Base-by-base conservation (phyloP, 2,329 filamentous ascomycete genomes). In the Lachnellula arida region DNA sequence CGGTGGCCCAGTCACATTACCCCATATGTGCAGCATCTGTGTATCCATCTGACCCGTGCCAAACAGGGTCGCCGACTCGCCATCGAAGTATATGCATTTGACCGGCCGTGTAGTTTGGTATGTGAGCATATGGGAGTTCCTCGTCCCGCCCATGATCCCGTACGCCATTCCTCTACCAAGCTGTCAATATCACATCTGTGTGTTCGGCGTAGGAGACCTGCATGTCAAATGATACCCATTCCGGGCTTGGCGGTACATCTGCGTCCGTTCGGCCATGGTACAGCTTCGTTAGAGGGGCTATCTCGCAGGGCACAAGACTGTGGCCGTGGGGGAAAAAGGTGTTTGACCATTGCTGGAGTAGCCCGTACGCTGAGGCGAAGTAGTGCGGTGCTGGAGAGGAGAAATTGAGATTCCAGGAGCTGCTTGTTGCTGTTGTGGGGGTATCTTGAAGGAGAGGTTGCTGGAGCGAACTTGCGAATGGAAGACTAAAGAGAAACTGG, bases 211-310 rank as follows among this genome's bases (percentile, higher is more conserved):
- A 28, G 25, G 17, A 32, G 43, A 49, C 68, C 62, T 63, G 70
- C 63, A 76, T 68, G 62, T 80, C 78, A 59, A 81, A 76, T 5
- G 77, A 75, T 22, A 80, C 67, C 77, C 77, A 81, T 66, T 81
- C 78, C 12, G 77, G 77, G 53, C 73, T 77, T 15, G 75, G 73
- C 3, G 76, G 73, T 4, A 71, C 58, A 5, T 73, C 65, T 11
- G 53, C 66, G 57, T 77, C 75, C 58, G 65, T 67, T 43, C 76
- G 67, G 12, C 77, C 78, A 63, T 81, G 78, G 66, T 79, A 79
- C 39, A 80, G 65, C 54, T 76, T 71, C 9, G 77, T 79, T 57
- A 73, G 75, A 12, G 74, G 68, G 4, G 76, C 72, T 4, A 80
- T 71, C 39, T 74, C 71, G 59, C 74, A 76, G 4, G 76, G 73